Evolutionary conservation across 2,329 filamentous ascomycete species (phyloP), one percentile per base, ranked within the genome.

Genomic region (Ceratocystis cubensis): DNA sequence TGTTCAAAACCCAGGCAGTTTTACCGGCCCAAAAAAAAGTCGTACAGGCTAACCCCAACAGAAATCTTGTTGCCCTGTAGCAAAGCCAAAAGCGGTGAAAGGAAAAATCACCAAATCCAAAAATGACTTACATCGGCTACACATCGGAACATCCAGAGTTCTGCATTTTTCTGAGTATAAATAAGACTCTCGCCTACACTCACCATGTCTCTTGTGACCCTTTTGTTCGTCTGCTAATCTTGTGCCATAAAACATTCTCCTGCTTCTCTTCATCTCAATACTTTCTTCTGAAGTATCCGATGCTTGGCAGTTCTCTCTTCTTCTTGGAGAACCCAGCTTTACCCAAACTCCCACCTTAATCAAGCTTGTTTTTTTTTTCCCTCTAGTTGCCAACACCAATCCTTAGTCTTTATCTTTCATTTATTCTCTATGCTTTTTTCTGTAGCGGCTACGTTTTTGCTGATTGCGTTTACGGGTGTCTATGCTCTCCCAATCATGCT

Each of bases 401-500:
- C 3, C 28, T 33, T 15, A 3, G 3, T 57, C 22, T 33, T 28
- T 30, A 15, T 41, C 22, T 13, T 57, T 57, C 28, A 30, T 57
- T 28, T 57, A 15, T 13, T 8, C 20, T 10, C 10, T 7, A 63
- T 63, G 61, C 20, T 63, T 28, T 30, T 41, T 46, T 28, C 45
- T 2, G 41, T 63, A n/a, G 15, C 33, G n/a, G 20, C 45, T 48
- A 22, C 15, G 7, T 28, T 63, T 22, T 33, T 7, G 44, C 61
- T 63, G 20, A 48, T 48, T 28, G 61, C 22, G n/a, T 46, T 30
- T 17, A 48, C 41, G 4, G 44, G 61, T 20, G 61, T 63, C 61
- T 30, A 45, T 48, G 61, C 61, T 25, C 61, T 63, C 10, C 61
- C 61, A 22, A n/a, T 57, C 10, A 57, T 57, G 53, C 53, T 57